Conservation (phyloP, 148 eudicot species). For the Camellia japonica region DNA sequence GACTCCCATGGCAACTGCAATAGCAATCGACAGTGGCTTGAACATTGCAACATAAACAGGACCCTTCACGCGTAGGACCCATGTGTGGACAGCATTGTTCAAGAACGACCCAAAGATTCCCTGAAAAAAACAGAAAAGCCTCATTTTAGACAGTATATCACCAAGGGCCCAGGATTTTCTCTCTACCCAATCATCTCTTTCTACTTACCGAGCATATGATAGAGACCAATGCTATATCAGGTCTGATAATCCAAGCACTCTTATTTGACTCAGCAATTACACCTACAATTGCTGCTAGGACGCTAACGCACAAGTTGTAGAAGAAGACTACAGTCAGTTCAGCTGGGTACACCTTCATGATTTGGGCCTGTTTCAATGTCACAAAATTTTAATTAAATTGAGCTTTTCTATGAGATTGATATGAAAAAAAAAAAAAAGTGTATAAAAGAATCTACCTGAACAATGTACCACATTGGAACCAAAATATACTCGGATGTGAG, state of each 20-base stretch:
- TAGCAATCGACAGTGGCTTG: constrained; percentile 74
- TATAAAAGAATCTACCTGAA: constrained; percentile 48
- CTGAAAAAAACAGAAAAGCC: constrained; percentile 12
- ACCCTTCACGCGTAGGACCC: constrained; percentile 57
- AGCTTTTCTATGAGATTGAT: neutral
- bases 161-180: too few species aligned
- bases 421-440: neutral
- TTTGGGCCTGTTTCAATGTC: constrained; percentile 40
- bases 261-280: constrained; percentile 33
- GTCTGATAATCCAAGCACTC: constrained; percentile 47
- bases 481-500: constrained; percentile 62
- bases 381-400: constrained; percentile 7
- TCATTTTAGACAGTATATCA: too few species aligned
- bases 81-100: constrained; percentile 44
- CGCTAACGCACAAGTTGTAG: constrained; percentile 40
- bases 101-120: constrained; percentile 46
- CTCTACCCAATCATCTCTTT: neutral
- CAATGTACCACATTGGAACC: constrained; percentile 79
- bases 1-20: constrained; percentile 75
- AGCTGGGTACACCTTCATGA: constrained; percentile 62
- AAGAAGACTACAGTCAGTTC: constrained; percentile 58
- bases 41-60: constrained; percentile 84
- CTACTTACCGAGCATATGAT: constrained; percentile 52
- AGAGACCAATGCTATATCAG: constrained; percentile 50
- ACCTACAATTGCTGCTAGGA: constrained; percentile 43